Evolutionary conservation across 768 basidiomycete species (phyloP), one percentile per base, ranked within the genome.

Genomic region (Phaffia australis): DNA sequence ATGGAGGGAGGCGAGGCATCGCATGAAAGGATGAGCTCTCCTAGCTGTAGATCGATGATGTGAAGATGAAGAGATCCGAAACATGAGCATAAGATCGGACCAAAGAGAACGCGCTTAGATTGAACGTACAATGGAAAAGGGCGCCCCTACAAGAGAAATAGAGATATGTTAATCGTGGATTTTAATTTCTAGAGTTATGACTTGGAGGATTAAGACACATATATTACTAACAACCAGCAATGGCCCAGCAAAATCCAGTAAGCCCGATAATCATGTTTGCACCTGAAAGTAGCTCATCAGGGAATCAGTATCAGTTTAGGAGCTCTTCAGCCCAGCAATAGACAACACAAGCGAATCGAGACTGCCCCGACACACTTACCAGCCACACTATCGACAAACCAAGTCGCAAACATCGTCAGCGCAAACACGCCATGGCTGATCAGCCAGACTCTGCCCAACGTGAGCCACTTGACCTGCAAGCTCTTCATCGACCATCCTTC

Each of bases 241-340:
- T 81, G 6, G 91, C 90, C 89, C 88, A 95, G n/a, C 88, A 86
- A 71, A 95, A 86, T 0, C 94, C 94, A 8, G 86, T 85, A 11
- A 87, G 70, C 9, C 85, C 82, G 60, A 95, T 83, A 68, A 97
- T 80, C 16, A 85, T 64, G 0, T 87, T 90, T 21, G 89, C 86
- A 0, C 86, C 84, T 27, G 62, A 60, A 69, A 62, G 51, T 46
- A 54, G 35, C 51, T 56, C 69, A 63, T 35, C 65, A 50, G 30
- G 18, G n/a, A 35, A 35, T 25, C 42, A 55, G 30, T 30, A 47
- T 69, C 55, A 62, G 69, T 19, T 18, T 55, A 56, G 3, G 55
- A 35, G 48, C 48, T 18, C 51, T 27, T 25, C 21, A 30, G 4
- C 35, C 4, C 35, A 42, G 6, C 4, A 42, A 5, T 42, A 4